Percentiles rank a stretch among this genome's conserved stretches.
phyloP scores from a whole-genome alignment of 768 basidiomycete species.

The Pulveroboletus frians region DNA sequence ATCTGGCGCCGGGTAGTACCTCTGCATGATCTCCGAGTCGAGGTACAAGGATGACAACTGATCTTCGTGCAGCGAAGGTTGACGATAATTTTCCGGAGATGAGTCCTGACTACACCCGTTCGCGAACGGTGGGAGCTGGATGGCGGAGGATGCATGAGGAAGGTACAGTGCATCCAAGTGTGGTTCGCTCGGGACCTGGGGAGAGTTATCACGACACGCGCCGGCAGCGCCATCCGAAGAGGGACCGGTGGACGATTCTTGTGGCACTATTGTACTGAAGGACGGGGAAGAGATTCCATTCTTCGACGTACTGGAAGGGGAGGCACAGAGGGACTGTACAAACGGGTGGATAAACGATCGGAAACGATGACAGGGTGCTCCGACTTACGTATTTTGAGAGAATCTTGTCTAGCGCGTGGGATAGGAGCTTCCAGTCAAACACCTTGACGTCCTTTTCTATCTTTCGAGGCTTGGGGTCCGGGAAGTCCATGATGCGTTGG shows the following conservation, averaged over 20 bases:
- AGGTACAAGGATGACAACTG: constrained; percentile 20
- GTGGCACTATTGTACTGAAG: constrained; percentile 26
- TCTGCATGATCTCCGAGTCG: constrained; percentile 18
- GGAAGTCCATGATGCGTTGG: constrained; percentile 94
- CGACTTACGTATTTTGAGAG: constrained; percentile 75
- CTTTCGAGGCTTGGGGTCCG: constrained; percentile 88
- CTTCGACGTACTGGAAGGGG: constrained; percentile 25
- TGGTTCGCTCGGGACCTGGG: constrained; percentile 10
- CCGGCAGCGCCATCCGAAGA: constrained; percentile 15
- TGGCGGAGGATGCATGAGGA: constrained; percentile 17
- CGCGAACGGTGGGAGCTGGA: constrained; percentile 17
- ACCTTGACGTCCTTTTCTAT: constrained; percentile 97
- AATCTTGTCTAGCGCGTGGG: constrained; percentile 71
- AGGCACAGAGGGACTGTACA: constrained; percentile 44
- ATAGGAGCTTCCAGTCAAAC: constrained; percentile 70
- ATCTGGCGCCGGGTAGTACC: constrained; percentile 18
- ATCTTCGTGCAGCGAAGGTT: constrained; percentile 20
- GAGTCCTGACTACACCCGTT: constrained; percentile 11
- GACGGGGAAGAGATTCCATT: constrained; percentile 27
- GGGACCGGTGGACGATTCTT: not conserved
- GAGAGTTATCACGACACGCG: constrained; percentile 4
- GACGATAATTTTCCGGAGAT: constrained; percentile 10
- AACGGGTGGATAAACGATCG: constrained; percentile 1
- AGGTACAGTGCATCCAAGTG: constrained; percentile 17
- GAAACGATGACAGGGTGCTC: not conserved